Conservation (phyloP, 2,329 filamentous ascomycete genomes). For the Magnaporthales sp. region DNA sequence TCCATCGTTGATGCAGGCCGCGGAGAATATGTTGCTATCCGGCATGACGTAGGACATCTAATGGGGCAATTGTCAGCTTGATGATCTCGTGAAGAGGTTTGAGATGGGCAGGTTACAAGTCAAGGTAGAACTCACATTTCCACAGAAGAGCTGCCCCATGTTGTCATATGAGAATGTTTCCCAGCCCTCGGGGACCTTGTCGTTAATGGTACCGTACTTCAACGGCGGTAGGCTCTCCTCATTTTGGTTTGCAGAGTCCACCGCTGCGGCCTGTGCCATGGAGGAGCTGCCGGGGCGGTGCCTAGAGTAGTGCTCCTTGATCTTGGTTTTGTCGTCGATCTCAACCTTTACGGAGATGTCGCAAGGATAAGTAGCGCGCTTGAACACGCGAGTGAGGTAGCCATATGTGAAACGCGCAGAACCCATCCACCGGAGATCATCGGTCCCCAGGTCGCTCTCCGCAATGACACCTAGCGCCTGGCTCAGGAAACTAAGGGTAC, state of each 20-base stretch:
- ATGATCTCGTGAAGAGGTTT: neutral
- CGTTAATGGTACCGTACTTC: constrained; percentile 70
- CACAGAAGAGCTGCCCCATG: constrained; percentile 86
- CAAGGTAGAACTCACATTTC: constrained; percentile 53
- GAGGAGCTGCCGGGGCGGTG: constrained; percentile 3
- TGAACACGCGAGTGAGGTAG: constrained; percentile 66
- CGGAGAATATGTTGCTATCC: constrained; percentile 79
- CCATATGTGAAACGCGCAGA: constrained; percentile 76
- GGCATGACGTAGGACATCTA: constrained; percentile 87
- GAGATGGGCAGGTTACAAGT: neutral
- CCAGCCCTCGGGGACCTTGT: constrained; percentile 72
- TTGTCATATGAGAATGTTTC: constrained; percentile 63
- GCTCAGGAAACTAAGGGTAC: constrained; percentile 80
- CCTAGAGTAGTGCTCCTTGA: constrained; percentile 60
- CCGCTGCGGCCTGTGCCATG: neutral
- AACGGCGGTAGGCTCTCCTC: constrained; percentile 59
- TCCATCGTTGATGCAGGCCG: constrained; percentile 74
- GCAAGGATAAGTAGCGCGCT: constrained; percentile 75
- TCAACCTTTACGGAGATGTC: constrained; percentile 82
- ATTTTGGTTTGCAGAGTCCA: constrained; percentile 6
- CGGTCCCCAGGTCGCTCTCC: constrained; percentile 82
- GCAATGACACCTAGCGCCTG: constrained; percentile 86
- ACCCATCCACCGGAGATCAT: constrained; percentile 91
- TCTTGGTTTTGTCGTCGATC: constrained; percentile 62
- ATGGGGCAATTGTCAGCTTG: neutral